Evolutionary conservation across 495 filamentous ascomycete genomes (phyloP), one percentile per base, ranked within the genome.

Genomic region (Penicillium nucicola): DNA sequence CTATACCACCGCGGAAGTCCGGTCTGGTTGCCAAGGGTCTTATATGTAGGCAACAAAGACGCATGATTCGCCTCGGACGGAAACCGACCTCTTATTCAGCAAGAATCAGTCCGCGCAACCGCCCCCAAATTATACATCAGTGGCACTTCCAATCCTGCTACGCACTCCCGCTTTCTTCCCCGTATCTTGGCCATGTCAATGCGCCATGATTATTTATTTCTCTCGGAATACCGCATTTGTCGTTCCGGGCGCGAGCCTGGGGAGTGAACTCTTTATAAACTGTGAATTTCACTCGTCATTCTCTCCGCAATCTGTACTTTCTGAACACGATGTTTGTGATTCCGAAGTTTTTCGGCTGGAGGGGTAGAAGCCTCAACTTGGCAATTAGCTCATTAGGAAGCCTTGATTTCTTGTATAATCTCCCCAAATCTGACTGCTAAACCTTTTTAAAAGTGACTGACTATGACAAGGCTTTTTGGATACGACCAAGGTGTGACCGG

Each of bases 341-440:
- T 33, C 65, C 66, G 20, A 68, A 62, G 38, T 87, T 75, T 63
- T 84, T 86, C 46, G 85, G 85, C 60, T 80, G 82, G 49, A 75
- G 74, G 57, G 85, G 85, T 71, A 58, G 75, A 32, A 66, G 71
- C 65, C 77, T 88, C 36, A 86, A 87, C 56, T 70, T 82, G 58
- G 83, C 82, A 35, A 82, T 89, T 42, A 84, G 81, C 51, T 72
- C 80, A 8, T 77, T 88, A 34, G 84, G 84, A 42, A 84, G 84
- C 60, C 76, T 83, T 45, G 84, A 87, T 68, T 89, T 89, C 64
- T 64, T 86, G 65, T 69, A 63, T 41, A 55, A 28, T 30, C 17
- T 9, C 23, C 13, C 10, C 48, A 30, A 20, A n/a, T 37, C 33
- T 48, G 13, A 38, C 37, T 31, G 6, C 30, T 23, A 23, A 15